These are phyloP conservation scores for Tillandsia fasciculata DNA, from an alignment of 176 grass and related monocot genomes.

Conservation along the genomic window DNA sequence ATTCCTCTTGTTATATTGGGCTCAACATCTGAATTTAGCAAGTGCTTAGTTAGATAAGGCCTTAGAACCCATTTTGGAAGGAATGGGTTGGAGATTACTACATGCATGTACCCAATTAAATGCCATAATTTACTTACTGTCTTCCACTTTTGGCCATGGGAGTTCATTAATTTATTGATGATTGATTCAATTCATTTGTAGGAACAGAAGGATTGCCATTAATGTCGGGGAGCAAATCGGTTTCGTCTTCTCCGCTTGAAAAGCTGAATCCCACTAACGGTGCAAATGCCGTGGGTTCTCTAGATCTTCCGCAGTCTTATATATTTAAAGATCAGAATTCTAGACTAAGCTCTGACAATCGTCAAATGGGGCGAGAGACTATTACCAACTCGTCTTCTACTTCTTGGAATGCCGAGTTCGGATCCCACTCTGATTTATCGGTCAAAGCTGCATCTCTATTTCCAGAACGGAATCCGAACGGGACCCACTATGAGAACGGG, in stretches of 20 bases:
- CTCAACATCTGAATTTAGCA: conserved; percentile 12
- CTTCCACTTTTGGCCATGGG: conserved; percentile 25
- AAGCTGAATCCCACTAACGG: conserved; percentile 26
- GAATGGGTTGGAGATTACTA: conserved; percentile 38
- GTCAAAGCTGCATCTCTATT: conserved; percentile 17
- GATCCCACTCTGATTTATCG: conserved; percentile 26
- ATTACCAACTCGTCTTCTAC: conserved; percentile 12
- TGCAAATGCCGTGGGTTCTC: conserved; percentile 20
- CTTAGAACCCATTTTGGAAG: conserved; percentile 37
- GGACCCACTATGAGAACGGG: conserved; percentile 17
- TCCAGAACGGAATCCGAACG: conserved; percentile 10
- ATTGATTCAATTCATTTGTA: conserved; percentile 23
- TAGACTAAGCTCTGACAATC: conserved; percentile 19
- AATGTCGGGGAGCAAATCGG: conserved; percentile 33
- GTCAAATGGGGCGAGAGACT: conserved; percentile 28
- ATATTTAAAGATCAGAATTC: conserved; percentile 26
- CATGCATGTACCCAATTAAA: conserved; percentile 27
- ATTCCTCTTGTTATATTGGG: conserved; percentile 1
- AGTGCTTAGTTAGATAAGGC: conserved; percentile 21
- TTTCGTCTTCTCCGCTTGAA: conserved; percentile 40
- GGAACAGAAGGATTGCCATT: conserved; percentile 24
- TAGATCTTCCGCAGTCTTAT: conserved; percentile 20
- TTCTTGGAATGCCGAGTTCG: conserved; percentile 27
- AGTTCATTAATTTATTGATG: conserved; percentile 9
- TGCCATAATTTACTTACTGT: conserved; percentile 19